Evolutionary conservation across 495 filamentous ascomycete genomes (phyloP), one percentile per base, ranked within the genome.

Genomic region (Tuber borchii): DNA sequence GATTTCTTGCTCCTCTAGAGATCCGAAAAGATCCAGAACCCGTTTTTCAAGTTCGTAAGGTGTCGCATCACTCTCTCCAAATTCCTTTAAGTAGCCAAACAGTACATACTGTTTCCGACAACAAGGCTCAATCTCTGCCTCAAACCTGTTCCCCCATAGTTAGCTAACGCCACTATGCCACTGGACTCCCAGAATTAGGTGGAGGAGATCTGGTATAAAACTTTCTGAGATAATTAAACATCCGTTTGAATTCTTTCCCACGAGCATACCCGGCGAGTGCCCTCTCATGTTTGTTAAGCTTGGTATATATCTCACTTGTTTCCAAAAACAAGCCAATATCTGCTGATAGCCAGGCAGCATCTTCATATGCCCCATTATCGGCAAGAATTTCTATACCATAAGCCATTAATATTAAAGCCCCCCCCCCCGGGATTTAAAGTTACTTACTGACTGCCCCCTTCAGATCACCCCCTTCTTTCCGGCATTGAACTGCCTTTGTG

Each of bases 211-310:
- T 5, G 48, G 31, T 8, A 17, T 16, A 37, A n/a, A 43, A 78
- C 77, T 43, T 12, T 22, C 37, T 78, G 9, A 78, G 69, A 40
- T 78, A 74, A 17, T 40, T 42, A 16, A 56, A 44, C 42, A 79
- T 26, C 14, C 71, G 44, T 37, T 71, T 51, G 48, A 71, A 79
- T 26, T 61, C 51, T 2, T 20, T 44, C 2, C 56, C 71, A 45
- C 78, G 17, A 44, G 46, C 65, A 71, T 71, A 79, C 4, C 45
- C 69, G 20, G 69, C 77, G 20, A 79, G 76, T 6, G 39, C 69
- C 20, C 26, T 71, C 44, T 74, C 77, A 31, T 78, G 69, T 31
- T 69, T 71, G 5, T 40, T 42, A 78, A 74, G 71, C 12, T 79
- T 46, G n/a, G 10, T 37, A 43, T 74, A 80, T 31, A 46, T 73